Evolutionary conservation across 345 rosid species (phyloP).

Genomic region (Clausena lansium): DNA sequence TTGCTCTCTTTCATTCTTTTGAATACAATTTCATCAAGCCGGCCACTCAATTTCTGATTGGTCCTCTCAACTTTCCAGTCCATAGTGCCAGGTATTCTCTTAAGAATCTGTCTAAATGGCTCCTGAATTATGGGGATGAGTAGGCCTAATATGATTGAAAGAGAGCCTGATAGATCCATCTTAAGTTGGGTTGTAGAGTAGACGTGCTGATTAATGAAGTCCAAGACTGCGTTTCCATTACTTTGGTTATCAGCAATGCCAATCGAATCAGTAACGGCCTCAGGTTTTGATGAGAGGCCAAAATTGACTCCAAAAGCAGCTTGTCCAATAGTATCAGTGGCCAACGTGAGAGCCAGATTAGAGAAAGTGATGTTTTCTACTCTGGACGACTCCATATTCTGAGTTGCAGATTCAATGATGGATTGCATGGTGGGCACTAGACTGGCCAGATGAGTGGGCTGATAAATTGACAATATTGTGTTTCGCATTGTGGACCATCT

Average conservation of each 20-base stretch:
- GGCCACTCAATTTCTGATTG: constrained; percentile 47
- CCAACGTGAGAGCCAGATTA: constrained; percentile 63
- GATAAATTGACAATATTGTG: constrained; percentile 77
- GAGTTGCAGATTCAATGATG: constrained; percentile 61
- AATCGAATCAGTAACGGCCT: constrained; percentile 21
- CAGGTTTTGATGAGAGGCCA: constrained; percentile 62
- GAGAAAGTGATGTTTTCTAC: constrained; percentile 59
- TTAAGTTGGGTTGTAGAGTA: constrained; percentile 91
- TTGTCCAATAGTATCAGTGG: constrained; percentile 85
- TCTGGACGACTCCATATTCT: constrained; percentile 36
- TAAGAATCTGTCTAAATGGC: constrained; percentile 75
- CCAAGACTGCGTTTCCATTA: constrained; percentile 44
- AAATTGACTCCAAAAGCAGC: constrained; percentile 88
- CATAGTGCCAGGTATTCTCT: constrained; percentile 86
- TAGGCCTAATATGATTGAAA: constrained; percentile 74
- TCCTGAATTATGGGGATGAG: constrained; percentile 80
- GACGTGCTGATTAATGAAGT: constrained; percentile 74
- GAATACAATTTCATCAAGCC: constrained; percentile 69
- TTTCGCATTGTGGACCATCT: constrained; percentile 91
- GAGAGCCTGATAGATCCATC: constrained; percentile 85
- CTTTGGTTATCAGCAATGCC: constrained; percentile 11
- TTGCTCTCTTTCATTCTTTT: constrained; percentile 56
- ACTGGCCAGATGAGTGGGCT: constrained; percentile 77
- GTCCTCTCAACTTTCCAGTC: constrained; percentile 78
- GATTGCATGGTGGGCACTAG: constrained; percentile 76